Evolutionary conservation across 2,329 filamentous ascomycete species (phyloP), one percentile per base, ranked within the genome.

Genomic region (Neonectria magnoliae): DNA sequence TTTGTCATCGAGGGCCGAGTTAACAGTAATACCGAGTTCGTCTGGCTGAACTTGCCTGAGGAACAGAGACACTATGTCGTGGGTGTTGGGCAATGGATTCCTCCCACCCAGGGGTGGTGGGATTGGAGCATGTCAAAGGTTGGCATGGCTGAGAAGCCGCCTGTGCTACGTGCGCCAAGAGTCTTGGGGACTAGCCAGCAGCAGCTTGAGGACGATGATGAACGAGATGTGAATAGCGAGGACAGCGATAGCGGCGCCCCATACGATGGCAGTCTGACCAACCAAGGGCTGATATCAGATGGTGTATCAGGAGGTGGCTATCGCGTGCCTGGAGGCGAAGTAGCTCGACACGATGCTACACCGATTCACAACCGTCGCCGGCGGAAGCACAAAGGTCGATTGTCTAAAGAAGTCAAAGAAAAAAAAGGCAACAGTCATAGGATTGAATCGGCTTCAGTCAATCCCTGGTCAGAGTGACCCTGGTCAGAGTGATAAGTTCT

Each of bases 1-100:
- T 76, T 81, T 14, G 73, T 78, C 29, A 78, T 81, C 29, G 77
- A 81, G 48, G 79, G 79, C 4, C 76, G 77, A 10, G 78, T 81
- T 66, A 76, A 81, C 68, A 81, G 76, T 67, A 79, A 76, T 52
- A 75, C 71, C 62, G 72, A 76, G 33, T 77, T 80, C 25, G 79
- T 81, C 22, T 80, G 77, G 77, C 66, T 81, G 1, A 80, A 80
- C 33, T 64, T 81, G 5, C 80, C 77, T 1, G 69, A 75, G n/a
- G 75, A 78, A 0, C 78, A 79, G 57, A 65, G 70, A 0, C 72
- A 72, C 18, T 77, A 76, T 31, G 70, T 75, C 13, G 69, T 72
- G 29, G 77, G 76, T 10, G 73, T 79, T 42, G 78, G 77, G 5
- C 74, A 76, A 44, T 79, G 75, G 71, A 62, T 69, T 16, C 77